Conservation (phyloP, 148 eudicot species). For the Fallopia convolvulus region DNA sequence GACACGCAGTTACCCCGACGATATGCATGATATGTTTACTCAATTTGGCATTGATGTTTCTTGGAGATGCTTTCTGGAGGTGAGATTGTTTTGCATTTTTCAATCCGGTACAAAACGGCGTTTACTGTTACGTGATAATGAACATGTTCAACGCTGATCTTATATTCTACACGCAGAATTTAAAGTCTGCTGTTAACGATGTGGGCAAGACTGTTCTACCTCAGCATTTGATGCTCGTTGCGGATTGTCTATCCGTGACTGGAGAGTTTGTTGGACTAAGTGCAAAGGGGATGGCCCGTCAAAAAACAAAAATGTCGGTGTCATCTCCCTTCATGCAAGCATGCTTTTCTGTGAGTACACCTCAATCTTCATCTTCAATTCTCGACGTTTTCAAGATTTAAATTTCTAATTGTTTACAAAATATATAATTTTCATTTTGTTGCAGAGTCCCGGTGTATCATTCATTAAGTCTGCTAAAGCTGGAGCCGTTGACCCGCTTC, state of each 20-base stretch:
- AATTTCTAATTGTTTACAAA: neutral
- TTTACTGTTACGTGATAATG: neutral
- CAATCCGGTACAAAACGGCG: neutral
- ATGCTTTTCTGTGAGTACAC: slow-evolving; percentile 62
- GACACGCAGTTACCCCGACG: slow-evolving; percentile 92
- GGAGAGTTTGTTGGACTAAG: slow-evolving; percentile 79
- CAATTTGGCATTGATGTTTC: slow-evolving; percentile 74
- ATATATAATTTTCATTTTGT: neutral
- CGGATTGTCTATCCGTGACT: slow-evolving; percentile 67
- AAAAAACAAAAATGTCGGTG: slow-evolving; percentile 51
- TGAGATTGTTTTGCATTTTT: slow-evolving; percentile 21
- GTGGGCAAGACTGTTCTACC: slow-evolving; percentile 72
- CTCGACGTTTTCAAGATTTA: neutral
- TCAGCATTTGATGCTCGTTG: slow-evolving; percentile 67
- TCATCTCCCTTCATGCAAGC: slow-evolving; percentile 81
- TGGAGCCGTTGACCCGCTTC: slow-evolving; percentile 57
- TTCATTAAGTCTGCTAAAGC: slow-evolving; percentile 76
- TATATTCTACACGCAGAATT: slow-evolving; percentile 42
- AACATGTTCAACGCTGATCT: slow-evolving; percentile 11
- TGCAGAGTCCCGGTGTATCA: slow-evolving; percentile 74
- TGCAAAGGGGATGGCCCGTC: slow-evolving; percentile 69
- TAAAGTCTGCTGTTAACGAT: slow-evolving; percentile 60
- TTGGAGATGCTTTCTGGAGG: slow-evolving; percentile 51
- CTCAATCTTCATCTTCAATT: neutral
- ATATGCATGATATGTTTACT: slow-evolving; percentile 45